A percentile compares a stretch with the other conserved stretches of the same genome.
These are phyloP conservation scores for Penicillium sp. DNA, from an alignment of 2,329 filamentous ascomycete species.

Conservation along the genomic window DNA sequence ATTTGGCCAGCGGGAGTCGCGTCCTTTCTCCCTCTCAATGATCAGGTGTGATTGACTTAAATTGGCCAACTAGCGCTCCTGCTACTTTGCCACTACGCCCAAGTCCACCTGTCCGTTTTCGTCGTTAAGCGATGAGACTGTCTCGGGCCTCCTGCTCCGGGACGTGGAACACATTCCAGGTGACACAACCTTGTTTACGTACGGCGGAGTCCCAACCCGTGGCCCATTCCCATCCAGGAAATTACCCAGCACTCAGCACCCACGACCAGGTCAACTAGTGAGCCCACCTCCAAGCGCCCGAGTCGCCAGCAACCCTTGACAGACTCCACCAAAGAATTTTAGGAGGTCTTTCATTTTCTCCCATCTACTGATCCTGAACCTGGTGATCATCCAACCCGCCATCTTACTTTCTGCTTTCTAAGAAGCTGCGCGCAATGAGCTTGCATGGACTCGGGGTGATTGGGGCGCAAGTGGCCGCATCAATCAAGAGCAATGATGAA, in stretches of 20 bases:
- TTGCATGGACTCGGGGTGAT: conserved; percentile 32
- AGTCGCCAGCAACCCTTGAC: conserved; percentile 18
- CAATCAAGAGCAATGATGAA: conserved; percentile 30
- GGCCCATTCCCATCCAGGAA: conserved; percentile 21
- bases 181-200: conserved; percentile 33
- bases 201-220: conserved; percentile 24
- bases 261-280: conserved; percentile 8
- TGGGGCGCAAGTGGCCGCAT: conserved; percentile 32
- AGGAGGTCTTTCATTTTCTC: conserved; percentile 15
- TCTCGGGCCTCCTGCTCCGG: conserved; percentile 17
- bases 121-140: conserved; percentile 24
- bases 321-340: conserved; percentile 3
- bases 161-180: conserved; percentile 31
- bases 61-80: not conserved
- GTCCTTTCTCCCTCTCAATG: not conserved
- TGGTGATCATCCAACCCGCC: not conserved
- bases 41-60: not conserved
- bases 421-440: conserved; percentile 23
- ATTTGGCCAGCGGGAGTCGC: not conserved
- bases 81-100: conserved; percentile 6
- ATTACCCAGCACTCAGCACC: conserved; percentile 17
- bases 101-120: conserved; percentile 9
- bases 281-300: conserved; percentile 16
- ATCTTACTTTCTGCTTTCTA: not conserved
- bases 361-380: conserved; percentile 15